Evolutionary conservation across 768 basidiomycete species (phyloP), one percentile per base, ranked within the genome.

Genomic region (Collybiopsis luxurians): DNA sequence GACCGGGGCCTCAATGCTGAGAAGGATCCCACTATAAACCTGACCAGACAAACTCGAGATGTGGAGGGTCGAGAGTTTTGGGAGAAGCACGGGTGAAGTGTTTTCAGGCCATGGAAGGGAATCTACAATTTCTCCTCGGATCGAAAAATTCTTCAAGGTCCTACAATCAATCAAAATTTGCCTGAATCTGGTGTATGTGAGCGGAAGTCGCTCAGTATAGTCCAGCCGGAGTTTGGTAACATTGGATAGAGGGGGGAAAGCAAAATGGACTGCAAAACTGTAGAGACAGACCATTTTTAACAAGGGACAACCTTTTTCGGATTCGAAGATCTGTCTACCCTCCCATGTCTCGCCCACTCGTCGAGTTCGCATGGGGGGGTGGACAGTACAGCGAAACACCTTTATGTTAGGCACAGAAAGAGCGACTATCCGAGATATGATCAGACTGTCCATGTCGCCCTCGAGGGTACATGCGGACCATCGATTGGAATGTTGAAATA

Each of bases 191-290:
- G 60, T 54, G 60, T 73, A 77, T 4, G 61, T 61, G 6, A 80
- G 64, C 21, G 75, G 71, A 3, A 77, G 49, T 2, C 63, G 44
- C 11, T 64, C 40, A 66, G 73, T 77, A 47, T 79, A 74, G 51
- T 80, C 77, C 34, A 83, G 69, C 57, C 80, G 77, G 19, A 83
- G 71, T 0, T 71, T 76, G 24, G 68, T 73, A 4, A 79, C 61
- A 3, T 58, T 55, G 0, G 64, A 26, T 17, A 79, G 63, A 12
- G 69, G 71, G 4, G 78, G 76, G 1, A 66, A 69, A 55, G 77
- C 73, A 38, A 73, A 66, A 40, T 75, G 67, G 24, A 78, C 66
- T 0, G 79, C 76, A 10, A 79, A 60, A 9, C 79, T 79, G 4
- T 76, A 72, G 27, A 82, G 73, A 6, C 78, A 74, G 12, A 80